Percentiles rank a stretch among this genome's conserved stretches.
Evolutionary conservation across 2,329 filamentous ascomycete genomes (phyloP).

Genomic region (Bipolaris cookei): DNA sequence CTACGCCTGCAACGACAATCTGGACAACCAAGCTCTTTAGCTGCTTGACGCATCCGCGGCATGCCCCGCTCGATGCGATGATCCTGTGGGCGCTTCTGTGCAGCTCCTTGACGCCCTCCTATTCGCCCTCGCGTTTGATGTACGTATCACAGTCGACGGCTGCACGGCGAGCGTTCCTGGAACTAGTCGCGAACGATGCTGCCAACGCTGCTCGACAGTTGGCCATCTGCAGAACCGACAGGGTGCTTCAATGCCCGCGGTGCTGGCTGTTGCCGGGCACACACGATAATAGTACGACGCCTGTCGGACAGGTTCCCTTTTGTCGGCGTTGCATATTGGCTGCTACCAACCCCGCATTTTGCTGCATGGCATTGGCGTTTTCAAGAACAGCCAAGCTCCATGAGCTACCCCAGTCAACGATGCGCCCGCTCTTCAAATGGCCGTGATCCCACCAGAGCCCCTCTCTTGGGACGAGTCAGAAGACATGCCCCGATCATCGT

Average conservation of each 20-base stretch:
- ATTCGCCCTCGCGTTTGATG: constrained; percentile 23
- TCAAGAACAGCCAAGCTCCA: constrained; percentile 36
- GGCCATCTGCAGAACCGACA: constrained; percentile 14
- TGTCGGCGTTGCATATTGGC: constrained; percentile 24
- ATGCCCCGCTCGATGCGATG: constrained; percentile 18
- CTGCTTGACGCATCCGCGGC: constrained; percentile 23
- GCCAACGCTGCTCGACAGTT: constrained; percentile 15
- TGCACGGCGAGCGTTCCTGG: constrained; percentile 32
- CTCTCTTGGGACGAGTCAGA: constrained; percentile 5
- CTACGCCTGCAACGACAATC: constrained; percentile 22
- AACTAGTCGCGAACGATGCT: constrained; percentile 32
- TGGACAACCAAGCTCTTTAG: constrained; percentile 31
- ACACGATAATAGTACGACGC: constrained; percentile 34
- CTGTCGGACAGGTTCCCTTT: constrained; percentile 18
- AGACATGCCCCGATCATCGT: constrained; percentile 5
- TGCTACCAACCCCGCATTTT: constrained; percentile 46
- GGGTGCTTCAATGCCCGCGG: constrained; percentile 26
- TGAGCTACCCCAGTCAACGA: constrained; percentile 33
- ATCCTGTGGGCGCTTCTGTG: constrained; percentile 30
- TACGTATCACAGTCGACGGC: constrained; percentile 17
- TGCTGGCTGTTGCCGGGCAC: constrained; percentile 27
- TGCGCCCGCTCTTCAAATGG: constrained; percentile 24
- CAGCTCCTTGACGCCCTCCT: constrained; percentile 17
- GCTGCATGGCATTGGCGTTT: constrained; percentile 37
- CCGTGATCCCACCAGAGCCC: not conserved